Conservation (phyloP, 2,329 filamentous ascomycete species). For the Exserohilum rostratum region DNA sequence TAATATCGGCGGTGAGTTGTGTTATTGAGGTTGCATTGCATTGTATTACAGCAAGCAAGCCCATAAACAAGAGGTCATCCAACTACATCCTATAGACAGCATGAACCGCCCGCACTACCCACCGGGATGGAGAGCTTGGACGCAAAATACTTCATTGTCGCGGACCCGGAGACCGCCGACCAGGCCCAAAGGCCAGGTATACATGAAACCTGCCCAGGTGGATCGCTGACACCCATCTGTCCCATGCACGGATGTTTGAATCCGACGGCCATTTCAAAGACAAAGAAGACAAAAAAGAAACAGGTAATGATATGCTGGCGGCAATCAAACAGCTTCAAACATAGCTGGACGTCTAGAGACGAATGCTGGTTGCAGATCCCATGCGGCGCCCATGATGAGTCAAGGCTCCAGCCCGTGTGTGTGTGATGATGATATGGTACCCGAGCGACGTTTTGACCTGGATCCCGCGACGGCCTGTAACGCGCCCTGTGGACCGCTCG, state of each 20-base stretch:
- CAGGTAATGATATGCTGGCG: constrained; percentile 3
- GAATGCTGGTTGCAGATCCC: constrained; percentile 10
- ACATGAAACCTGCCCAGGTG: constrained; percentile 30
- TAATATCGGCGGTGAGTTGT: not conserved
- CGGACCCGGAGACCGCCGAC: constrained; percentile 4
- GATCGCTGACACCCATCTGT: constrained; percentile 13
- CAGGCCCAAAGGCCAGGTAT: constrained; percentile 3
- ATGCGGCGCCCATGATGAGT: constrained; percentile 7
- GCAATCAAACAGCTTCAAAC: constrained; percentile 16
- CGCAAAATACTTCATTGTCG: constrained; percentile 6
- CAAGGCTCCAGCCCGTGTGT: not conserved
- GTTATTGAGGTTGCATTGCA: not conserved
- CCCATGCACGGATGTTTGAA: constrained; percentile 2
- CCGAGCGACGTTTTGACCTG: constrained; percentile 7
- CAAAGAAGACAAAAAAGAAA: not conserved
- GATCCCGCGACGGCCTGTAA: constrained; percentile 8
- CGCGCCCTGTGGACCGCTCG: constrained; percentile 10
- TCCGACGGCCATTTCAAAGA: not conserved
- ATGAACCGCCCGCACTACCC: constrained; percentile 6
- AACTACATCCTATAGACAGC: constrained; percentile 2
- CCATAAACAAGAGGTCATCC: not conserved
- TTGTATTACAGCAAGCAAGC: not conserved
- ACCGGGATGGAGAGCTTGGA: constrained; percentile 10
- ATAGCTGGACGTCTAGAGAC: not conserved
- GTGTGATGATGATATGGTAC: constrained; percentile 1